phyloP scores from a whole-genome alignment of 2,329 filamentous ascomycete genomes.

The Trichoderma hamatum region DNA sequence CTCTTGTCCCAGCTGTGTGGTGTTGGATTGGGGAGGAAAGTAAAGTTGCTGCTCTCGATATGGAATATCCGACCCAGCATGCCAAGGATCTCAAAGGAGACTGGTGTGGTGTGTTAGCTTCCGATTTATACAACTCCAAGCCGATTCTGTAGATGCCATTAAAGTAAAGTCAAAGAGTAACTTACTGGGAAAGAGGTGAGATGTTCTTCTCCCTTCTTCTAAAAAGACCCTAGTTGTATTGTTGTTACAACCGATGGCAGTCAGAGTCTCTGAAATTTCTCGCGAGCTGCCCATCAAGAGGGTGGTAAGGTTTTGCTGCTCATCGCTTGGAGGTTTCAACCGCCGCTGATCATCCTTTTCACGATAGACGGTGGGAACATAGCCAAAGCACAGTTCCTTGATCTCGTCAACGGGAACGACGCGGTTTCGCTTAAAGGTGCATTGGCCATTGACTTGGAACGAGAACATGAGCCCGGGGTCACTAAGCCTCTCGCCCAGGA shows the following conservation, averaged over 20 bases:
- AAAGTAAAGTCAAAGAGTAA: not conserved
- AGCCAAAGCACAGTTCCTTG: conserved; percentile 60
- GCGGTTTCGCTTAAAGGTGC: conserved; percentile 52
- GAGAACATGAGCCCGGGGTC: conserved; percentile 60
- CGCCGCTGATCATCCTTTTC: conserved; percentile 45
- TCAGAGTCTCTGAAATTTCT: conserved; percentile 57
- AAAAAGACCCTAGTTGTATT: conserved; percentile 52
- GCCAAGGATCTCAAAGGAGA: conserved; percentile 61
- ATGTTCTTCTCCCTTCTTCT: conserved; percentile 44
- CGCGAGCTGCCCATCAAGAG: conserved; percentile 53
- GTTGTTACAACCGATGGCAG: conserved; percentile 57
- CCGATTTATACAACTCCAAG: not conserved
- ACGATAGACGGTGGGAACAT: conserved; percentile 58
- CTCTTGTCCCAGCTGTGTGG: conserved; percentile 57
- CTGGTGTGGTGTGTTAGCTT: conserved; percentile 39
- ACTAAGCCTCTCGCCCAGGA: conserved; percentile 49
- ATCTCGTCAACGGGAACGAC: conserved; percentile 57
- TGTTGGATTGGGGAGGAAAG: conserved; percentile 61
- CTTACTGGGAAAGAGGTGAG: conserved; percentile 56
- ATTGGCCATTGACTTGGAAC: conserved; percentile 55
- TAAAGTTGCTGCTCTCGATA: conserved; percentile 53
- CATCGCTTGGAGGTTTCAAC: conserved; percentile 44
- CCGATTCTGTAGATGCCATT: too few species aligned
- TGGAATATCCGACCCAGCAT: conserved; percentile 58
- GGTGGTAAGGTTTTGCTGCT: conserved; percentile 46